Evolutionary conservation across 2,329 filamentous ascomycete genomes (phyloP).

Genomic region (Falciphora oryzae): DNA sequence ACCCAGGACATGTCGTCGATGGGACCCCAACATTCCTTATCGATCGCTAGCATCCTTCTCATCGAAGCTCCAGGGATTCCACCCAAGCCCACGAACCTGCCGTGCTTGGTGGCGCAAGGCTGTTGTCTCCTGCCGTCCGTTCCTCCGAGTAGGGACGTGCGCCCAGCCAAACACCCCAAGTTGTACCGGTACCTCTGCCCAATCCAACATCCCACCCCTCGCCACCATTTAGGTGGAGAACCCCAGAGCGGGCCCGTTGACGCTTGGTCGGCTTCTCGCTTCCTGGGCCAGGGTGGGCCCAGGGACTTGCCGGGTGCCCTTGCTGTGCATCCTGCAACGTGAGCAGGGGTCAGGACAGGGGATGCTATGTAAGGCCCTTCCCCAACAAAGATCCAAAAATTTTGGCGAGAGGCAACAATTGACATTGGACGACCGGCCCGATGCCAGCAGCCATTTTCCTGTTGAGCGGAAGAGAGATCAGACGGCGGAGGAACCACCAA

Average conservation of each 20-base stretch:
- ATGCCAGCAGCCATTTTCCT: slow-evolving; percentile 2
- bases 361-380: slow-evolving; percentile 14
- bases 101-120: background rate
- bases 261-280: slow-evolving; percentile 1
- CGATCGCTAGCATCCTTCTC: background rate
- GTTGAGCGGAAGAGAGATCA: slow-evolving; percentile 3
- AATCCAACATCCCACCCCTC: background rate
- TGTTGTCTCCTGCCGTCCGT: background rate
- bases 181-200: background rate
- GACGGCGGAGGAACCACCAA: background rate
- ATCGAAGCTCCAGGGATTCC: background rate
- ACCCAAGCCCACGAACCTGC: no score
- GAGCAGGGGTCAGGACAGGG: slow-evolving; percentile 16
- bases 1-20: background rate
- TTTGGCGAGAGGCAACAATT: slow-evolving; percentile 22
- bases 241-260: slow-evolving; percentile 8
- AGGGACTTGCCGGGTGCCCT: slow-evolving; percentile 2
- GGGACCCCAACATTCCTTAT: background rate
- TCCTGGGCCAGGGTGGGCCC: slow-evolving; percentile 1
- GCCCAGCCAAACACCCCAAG: background rate
- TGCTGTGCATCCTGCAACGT: slow-evolving; percentile 3
- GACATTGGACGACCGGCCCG: background rate
- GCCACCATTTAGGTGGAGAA: slow-evolving; percentile 5
- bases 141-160: no score
- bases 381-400: slow-evolving; percentile 28